Evolutionary conservation across 176 grass and related monocot genomes (phyloP).

Genomic region (Eremochloa ophiuroides): DNA sequence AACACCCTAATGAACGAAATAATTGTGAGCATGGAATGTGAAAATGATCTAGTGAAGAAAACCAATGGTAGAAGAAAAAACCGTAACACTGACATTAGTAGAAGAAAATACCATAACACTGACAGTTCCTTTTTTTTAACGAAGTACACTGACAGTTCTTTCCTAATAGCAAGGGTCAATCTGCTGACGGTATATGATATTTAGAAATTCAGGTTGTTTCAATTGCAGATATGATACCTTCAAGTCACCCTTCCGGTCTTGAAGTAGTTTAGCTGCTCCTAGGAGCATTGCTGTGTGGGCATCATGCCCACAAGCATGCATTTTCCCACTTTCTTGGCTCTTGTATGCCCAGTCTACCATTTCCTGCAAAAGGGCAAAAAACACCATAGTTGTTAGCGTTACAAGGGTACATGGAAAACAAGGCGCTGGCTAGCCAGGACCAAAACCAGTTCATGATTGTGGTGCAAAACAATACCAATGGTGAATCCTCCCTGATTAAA

Average conservation of each 20-base stretch:
- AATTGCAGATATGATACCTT: constrained; percentile 24
- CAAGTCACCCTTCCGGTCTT: constrained; percentile 44
- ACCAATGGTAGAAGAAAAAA: not conserved
- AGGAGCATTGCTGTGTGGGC: constrained; percentile 71
- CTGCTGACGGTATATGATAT: not conserved
- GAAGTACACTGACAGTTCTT: not conserved
- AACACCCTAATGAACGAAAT: constrained; percentile 19
- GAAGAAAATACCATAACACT: not conserved
- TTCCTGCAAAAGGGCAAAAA: constrained; percentile 42
- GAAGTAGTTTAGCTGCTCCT: constrained; percentile 74
- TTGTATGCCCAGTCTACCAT: constrained; percentile 70
- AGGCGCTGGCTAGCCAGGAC: not conserved
- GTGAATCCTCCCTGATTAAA: no score
- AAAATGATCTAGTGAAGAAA: not conserved
- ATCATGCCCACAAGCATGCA: constrained; percentile 86
- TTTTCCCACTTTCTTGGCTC: constrained; percentile 58
- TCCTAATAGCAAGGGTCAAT: not conserved
- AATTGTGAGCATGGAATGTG: not conserved
- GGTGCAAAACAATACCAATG: no score
- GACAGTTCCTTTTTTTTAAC: not conserved
- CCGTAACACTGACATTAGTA: not conserved
- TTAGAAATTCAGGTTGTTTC: not conserved
- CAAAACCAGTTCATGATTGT: not conserved
- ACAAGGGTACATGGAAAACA: not conserved
- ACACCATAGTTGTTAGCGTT: no score